Conservation (phyloP, 768 basidiomycete species). For the Xerocomus spinulosus region DNA sequence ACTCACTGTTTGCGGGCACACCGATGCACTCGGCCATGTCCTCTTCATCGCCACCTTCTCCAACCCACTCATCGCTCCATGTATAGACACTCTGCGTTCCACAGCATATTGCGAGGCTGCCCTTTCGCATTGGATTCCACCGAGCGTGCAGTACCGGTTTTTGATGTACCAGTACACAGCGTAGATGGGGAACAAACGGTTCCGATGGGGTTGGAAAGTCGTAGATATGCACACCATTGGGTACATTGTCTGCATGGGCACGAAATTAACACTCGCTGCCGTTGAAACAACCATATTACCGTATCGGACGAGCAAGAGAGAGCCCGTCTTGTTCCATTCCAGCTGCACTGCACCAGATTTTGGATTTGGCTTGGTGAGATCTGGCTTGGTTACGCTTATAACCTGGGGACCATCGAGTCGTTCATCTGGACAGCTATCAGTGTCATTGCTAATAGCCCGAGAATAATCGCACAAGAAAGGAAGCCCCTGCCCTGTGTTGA, state of each 20-base stretch:
- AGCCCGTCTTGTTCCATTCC: constrained; percentile 78
- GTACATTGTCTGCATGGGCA: constrained; percentile 49
- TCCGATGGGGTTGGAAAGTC: constrained; percentile 62
- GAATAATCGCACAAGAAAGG: constrained; percentile 61
- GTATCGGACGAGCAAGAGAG: constrained; percentile 65
- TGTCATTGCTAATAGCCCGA: background rate
- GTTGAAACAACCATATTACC: constrained; percentile 39
- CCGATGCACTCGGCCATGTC: constrained; percentile 91
- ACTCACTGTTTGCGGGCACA: constrained; percentile 73
- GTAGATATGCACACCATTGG: constrained; percentile 64
- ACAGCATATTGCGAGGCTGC: constrained; percentile 63
- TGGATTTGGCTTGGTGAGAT: constrained; percentile 57
- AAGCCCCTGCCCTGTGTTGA: constrained; percentile 82
- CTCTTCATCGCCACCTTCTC: constrained; percentile 50
- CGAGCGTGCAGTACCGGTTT: constrained; percentile 58
- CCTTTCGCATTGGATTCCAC: constrained; percentile 86
- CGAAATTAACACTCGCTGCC: background rate
- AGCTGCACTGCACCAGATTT: constrained; percentile 69
- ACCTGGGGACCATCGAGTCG: constrained; percentile 53
- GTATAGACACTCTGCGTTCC: constrained; percentile 63
- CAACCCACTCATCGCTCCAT: constrained; percentile 83
- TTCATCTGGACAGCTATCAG: constrained; percentile 47
- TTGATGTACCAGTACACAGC: constrained; percentile 63
- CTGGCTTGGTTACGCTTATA: constrained; percentile 46
- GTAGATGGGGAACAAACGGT: constrained; percentile 54